Evolutionary conservation across 2,329 filamentous ascomycete genomes (phyloP).

Genomic region (Fusarium pininemorale): DNA sequence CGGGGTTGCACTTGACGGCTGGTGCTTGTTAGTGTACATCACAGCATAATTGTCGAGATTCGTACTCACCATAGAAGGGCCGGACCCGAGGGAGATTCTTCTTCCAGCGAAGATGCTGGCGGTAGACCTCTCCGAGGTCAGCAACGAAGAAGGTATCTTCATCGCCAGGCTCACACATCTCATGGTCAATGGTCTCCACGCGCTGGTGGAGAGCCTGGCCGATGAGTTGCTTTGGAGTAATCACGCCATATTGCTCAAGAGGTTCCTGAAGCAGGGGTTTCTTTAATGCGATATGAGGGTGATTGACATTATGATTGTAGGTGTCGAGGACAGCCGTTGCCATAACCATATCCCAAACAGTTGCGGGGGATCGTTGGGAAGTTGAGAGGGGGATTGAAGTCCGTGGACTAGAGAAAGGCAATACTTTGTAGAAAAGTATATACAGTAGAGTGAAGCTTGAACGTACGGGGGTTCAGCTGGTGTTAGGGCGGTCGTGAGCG

Average conservation of each 20-base stretch:
- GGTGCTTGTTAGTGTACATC: conserved; percentile 13
- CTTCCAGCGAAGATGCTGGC: conserved; percentile 99
- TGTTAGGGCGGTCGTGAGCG: conserved; percentile 97
- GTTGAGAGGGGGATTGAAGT: conserved; percentile 23
- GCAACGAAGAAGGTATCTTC: conserved; percentile 99
- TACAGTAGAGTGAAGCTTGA: conserved; percentile 19
- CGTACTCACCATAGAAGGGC: conserved; percentile 86
- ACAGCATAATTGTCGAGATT: no score
- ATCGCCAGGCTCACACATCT: conserved; percentile 88
- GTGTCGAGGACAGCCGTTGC: conserved; percentile 68
- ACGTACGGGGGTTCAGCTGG: conserved; percentile 46
- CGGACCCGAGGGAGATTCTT: conserved; percentile 89
- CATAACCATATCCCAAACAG: conserved; percentile 70
- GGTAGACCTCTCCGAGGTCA: conserved; percentile 97
- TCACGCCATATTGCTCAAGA: conserved; percentile 52
- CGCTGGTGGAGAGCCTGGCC: conserved; percentile 86
- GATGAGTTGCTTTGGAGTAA: conserved; percentile 80
- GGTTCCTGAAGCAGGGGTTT: conserved; percentile 52
- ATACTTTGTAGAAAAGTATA: conserved; percentile 11
- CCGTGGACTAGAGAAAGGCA: not conserved
- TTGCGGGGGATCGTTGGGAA: conserved; percentile 32
- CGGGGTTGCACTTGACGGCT: conserved; percentile 99
- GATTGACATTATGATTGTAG: conserved; percentile 60
- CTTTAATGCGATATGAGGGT: conserved; percentile 59
- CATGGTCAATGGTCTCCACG: conserved; percentile 83